These are phyloP conservation scores for Inonotus hispidus DNA, from an alignment of 1,284 basidiomycete species.

Conservation along the genomic window DNA sequence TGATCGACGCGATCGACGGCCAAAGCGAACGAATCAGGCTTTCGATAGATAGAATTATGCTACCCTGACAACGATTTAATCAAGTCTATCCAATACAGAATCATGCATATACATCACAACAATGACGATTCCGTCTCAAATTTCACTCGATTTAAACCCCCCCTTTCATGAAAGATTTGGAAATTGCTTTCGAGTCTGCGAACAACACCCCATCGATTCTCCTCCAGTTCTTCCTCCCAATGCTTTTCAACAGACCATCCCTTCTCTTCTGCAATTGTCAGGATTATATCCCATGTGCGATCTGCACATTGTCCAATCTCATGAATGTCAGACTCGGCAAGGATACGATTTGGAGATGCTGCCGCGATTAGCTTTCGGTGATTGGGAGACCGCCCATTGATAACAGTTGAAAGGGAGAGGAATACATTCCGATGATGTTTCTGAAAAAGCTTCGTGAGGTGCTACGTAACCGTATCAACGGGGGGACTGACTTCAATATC, in stretches of 20 bases:
- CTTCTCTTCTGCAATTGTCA: constrained; percentile 54
- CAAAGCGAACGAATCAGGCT: background rate
- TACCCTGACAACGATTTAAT: background rate
- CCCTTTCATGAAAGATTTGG: constrained; percentile 39
- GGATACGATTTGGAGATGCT: constrained; percentile 55
- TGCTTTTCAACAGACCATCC: constrained; percentile 60
- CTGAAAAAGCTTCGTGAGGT: constrained; percentile 30
- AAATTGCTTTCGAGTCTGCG: constrained; percentile 62
- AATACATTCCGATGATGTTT: constrained; percentile 63
- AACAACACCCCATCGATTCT: constrained; percentile 53
- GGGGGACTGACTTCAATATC: constrained; percentile 52
- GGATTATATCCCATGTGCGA: constrained; percentile 67
- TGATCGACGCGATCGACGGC: background rate
- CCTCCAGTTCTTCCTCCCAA: constrained; percentile 40
- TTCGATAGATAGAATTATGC: background rate
- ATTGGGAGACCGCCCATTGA: constrained; percentile 63
- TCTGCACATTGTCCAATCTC: constrained; percentile 44
- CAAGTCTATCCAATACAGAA: too few relatives aligned
- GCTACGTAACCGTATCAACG: background rate
- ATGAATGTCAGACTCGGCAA: constrained; percentile 76
- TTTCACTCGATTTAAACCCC: background rate
- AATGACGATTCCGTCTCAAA: background rate
- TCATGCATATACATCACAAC: background rate
- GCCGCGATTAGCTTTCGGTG: constrained; percentile 53
- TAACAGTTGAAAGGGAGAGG: constrained; percentile 72